A percentile compares a stretch with the other conserved stretches of the same genome.
Conservation (phyloP, 108 stramenopile genomes). For the Bacterosira constricta region DNA sequence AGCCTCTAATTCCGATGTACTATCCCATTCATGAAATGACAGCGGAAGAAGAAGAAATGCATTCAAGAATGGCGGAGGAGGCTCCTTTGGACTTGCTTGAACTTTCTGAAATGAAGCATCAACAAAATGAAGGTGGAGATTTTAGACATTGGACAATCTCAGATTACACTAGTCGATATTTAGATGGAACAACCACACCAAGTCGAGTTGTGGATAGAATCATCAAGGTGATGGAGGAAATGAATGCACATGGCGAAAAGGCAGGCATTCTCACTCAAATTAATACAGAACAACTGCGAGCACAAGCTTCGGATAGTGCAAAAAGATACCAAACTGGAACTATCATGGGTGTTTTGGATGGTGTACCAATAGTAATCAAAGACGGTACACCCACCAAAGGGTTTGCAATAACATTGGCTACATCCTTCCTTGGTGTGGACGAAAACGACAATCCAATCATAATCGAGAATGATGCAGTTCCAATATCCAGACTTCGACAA, state of each 20-base stretch:
- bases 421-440: slow-evolving; percentile 21
- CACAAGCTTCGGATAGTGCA: slow-evolving; percentile 38
- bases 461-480: slow-evolving; percentile 30
- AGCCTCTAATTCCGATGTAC: slow-evolving; percentile 42
- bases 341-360: slow-evolving; percentile 52
- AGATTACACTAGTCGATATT: slow-evolving; percentile 39
- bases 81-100: slow-evolving; percentile 2
- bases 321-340: slow-evolving; percentile 27
- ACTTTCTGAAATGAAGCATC: not conserved
- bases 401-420: slow-evolving; percentile 41
- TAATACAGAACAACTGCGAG: no score
- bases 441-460: no score
- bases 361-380: slow-evolving; percentile 65
- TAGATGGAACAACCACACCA: slow-evolving; percentile 18
- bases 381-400: slow-evolving; percentile 51
- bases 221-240: slow-evolving; percentile 15
- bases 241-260: slow-evolving; percentile 28
- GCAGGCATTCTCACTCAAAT: no score
- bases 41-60: slow-evolving; percentile 9
- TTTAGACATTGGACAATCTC: slow-evolving; percentile 33
- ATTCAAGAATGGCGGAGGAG: slow-evolving; percentile 13
- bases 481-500: slow-evolving; percentile 44
- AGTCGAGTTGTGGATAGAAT: slow-evolving; percentile 23
- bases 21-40: slow-evolving; percentile 51
- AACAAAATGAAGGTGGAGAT: not conserved